Base-by-base conservation (phyloP, 2,329 filamentous ascomycete species). In the Cyanodermella asteris region DNA sequence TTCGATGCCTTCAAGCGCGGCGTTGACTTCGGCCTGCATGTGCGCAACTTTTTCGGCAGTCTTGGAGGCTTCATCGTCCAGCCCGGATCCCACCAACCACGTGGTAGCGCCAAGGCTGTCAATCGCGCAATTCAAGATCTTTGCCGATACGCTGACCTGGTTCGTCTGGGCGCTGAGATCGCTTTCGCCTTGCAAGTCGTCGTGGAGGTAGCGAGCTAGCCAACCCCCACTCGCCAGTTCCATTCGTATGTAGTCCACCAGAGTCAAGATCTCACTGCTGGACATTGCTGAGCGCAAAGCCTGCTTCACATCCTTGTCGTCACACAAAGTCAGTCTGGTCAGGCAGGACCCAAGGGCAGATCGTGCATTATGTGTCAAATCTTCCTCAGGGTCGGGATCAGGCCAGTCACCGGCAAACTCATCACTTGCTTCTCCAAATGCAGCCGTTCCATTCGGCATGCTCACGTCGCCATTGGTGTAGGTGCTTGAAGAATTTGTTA, bases 101-200 rank as follows among this genome's bases (percentile, higher is more conserved):
- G 53, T 54, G 3, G 50, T 50, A 2, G 54, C 52, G 5, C 55
- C 54, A 16, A 58, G 44, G 22, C 50, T 50, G 34, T 59, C 55
- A 20, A 59, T 43, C 17, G 51, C 48, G 29, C 46, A 48, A 29
- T 46, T 54, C 16, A 59, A 39, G 7, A 34, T 19, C 16, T 35
- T 28, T 5, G 27, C 27, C 18, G 32, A 27, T 14, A 23, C 17
- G 25, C 18, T 25, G 9, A 34, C 13, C 19, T 31, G 25, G 6
- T 26, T 13, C 8, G 27, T 13, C 13, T 15, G 10, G 3, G 19
- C 2, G 4, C 29, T 8, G 12, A 13, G 16, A 11, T 16, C 16
- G 10, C 11, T 5, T 16, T 13, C 10, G 4, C 22, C 18, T 6
- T 23, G 13, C 12, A 17, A 24, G 13, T 33, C 27, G 7, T 23